Evolutionary conservation across 2,329 filamentous ascomycete species (phyloP).

Genomic region (Stagonosporopsis chrysanthemi): DNA sequence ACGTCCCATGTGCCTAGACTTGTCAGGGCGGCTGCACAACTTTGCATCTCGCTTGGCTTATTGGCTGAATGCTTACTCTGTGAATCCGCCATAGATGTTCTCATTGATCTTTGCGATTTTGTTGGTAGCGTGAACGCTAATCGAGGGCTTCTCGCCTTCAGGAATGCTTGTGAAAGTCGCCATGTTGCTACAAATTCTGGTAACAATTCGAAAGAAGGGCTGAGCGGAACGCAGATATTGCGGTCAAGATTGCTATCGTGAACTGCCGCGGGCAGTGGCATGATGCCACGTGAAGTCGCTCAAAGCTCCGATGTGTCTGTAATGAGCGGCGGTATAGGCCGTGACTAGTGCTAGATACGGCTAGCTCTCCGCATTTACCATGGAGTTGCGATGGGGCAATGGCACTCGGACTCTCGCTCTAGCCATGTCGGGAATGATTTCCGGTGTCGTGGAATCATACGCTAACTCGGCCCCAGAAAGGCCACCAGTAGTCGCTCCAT

Average conservation of each 20-base stretch:
- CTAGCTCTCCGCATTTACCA: neutral
- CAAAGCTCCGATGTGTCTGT: constrained; percentile 17
- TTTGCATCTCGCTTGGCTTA: constrained; percentile 12
- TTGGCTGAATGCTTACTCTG: constrained; percentile 66
- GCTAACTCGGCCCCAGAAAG: constrained; percentile 8
- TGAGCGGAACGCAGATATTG: constrained; percentile 4
- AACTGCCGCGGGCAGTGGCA: constrained; percentile 10
- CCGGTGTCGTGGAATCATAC: constrained; percentile 7
- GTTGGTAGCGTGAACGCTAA: constrained; percentile 70
- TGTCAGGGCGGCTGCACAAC: constrained; percentile 29
- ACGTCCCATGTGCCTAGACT: constrained; percentile 78
- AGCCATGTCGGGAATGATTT: constrained; percentile 7
- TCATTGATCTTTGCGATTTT: constrained; percentile 77
- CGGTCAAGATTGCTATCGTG: neutral
- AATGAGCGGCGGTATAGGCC: constrained; percentile 11
- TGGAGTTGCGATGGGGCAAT: constrained; percentile 3
- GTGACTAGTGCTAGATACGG: constrained; percentile 2
- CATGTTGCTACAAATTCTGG: constrained; percentile 56
- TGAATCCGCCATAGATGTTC: constrained; percentile 85
- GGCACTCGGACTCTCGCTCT: constrained; percentile 7
- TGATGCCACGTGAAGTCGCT: constrained; percentile 19
- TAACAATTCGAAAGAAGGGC: neutral
- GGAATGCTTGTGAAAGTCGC: constrained; percentile 74
- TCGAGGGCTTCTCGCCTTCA: constrained; percentile 67
- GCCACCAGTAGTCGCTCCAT: constrained; percentile 19